Evolutionary conservation across 2,329 filamentous ascomycete species (phyloP).

Genomic region (Cordyceps farinosa): DNA sequence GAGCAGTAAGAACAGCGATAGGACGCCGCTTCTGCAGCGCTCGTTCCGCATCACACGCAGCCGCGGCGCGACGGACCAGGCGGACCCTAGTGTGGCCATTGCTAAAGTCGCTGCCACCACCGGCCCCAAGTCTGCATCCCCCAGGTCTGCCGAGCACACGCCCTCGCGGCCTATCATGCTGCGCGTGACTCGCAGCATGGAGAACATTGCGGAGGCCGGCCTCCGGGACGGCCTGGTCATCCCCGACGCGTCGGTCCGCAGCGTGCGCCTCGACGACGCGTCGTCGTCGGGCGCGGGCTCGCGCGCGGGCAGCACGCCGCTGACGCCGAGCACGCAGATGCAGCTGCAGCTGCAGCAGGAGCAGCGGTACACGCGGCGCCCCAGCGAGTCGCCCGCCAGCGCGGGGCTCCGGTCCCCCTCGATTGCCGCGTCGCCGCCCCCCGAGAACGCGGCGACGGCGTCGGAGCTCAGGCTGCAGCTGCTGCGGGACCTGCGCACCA

Average conservation of each 20-base stretch:
- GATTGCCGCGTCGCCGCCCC: constrained; percentile 23
- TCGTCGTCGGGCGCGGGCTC: constrained; percentile 6
- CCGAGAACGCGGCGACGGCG: constrained; percentile 25
- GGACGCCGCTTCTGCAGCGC: constrained; percentile 13
- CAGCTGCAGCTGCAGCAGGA: constrained; percentile 24
- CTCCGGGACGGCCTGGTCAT: constrained; percentile 22
- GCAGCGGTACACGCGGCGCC: constrained; percentile 22
- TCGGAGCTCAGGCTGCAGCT: constrained; percentile 44
- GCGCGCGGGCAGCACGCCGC: not conserved
- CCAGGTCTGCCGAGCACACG: constrained; percentile 5
- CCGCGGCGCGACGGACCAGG: constrained; percentile 26
- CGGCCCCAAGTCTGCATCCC: not conserved
- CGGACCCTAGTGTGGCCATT: constrained; percentile 27
- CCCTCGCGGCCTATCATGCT: constrained; percentile 19
- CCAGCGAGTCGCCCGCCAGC: constrained; percentile 21
- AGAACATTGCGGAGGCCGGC: constrained; percentile 7
- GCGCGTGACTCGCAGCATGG: constrained; percentile 29
- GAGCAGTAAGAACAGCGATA: constrained; percentile 3
- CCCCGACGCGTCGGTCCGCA: constrained; percentile 26
- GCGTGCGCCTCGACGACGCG: constrained; percentile 7
- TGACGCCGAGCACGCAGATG: constrained; percentile 19
- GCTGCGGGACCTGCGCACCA: constrained; percentile 43
- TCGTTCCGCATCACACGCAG: constrained; percentile 26
- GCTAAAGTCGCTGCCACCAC: constrained; percentile 20
- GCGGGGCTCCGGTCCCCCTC: constrained; percentile 28